phyloP scores from a whole-genome alignment of 2,329 filamentous ascomycete species.

The Verticillium albo-atrum region DNA sequence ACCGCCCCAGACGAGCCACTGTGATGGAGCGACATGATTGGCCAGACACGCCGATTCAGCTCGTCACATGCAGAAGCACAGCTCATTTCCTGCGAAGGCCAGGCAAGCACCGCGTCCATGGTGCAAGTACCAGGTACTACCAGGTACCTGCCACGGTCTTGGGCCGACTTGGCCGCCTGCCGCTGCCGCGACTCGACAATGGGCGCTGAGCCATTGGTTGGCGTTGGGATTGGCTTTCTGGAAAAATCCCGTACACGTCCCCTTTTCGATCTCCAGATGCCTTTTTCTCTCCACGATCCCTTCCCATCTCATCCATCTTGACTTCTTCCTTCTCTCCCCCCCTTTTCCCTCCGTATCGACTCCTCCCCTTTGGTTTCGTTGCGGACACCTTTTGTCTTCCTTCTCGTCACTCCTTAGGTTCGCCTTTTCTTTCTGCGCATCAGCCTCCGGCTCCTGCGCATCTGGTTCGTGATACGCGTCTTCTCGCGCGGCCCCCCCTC shows the following conservation, averaged over 20 bases:
- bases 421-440: conserved; percentile 9
- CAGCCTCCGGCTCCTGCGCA: neutral
- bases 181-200: neutral
- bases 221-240: conserved; percentile 1
- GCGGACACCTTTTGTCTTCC: conserved; percentile 24
- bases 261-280: conserved; percentile 12
- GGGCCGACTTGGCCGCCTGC: neutral
- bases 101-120: neutral
- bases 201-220: neutral
- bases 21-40: neutral
- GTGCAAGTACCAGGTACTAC: neutral
- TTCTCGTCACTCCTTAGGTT: conserved; percentile 37
- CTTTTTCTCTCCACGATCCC: conserved; percentile 8
- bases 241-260: conserved; percentile 12
- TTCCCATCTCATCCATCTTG: conserved; percentile 10
- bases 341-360: conserved; percentile 13
- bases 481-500: neutral
- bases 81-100: neutral
- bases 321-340: conserved; percentile 5
- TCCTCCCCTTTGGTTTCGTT: conserved; percentile 14
- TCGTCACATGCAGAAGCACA: neutral
- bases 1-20: neutral
- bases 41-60: neutral
- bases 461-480: neutral
- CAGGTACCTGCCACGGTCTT: neutral